A percentile compares a stretch with the other conserved stretches of the same genome.
phyloP scores from a whole-genome alignment of 768 basidiomycete genomes.

The Psilocybe subaeruginosa region DNA sequence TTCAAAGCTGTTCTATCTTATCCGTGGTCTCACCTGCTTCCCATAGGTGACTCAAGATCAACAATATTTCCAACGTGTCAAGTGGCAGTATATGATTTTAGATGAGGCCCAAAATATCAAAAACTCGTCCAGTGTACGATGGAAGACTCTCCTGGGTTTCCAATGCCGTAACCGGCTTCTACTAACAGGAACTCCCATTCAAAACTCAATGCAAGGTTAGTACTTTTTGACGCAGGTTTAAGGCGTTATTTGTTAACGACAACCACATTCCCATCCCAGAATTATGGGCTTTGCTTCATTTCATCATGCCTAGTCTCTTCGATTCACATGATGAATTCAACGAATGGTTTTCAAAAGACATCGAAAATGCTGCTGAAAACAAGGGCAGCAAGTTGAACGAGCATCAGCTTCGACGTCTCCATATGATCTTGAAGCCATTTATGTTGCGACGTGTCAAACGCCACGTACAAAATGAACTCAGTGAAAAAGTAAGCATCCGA shows the following conservation, averaged over 20 bases:
- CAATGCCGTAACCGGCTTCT: slow-evolving; percentile 95
- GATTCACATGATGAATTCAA: slow-evolving; percentile 99
- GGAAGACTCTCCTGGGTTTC: slow-evolving; percentile 96
- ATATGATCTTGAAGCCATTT: slow-evolving; percentile 99
- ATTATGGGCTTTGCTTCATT: slow-evolving; percentile 97
- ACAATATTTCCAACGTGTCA: slow-evolving; percentile 95
- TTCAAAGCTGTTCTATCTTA: slow-evolving; percentile 15
- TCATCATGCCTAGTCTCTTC: slow-evolving; percentile 99
- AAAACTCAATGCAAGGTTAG: slow-evolving; percentile 98
- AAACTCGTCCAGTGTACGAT: slow-evolving; percentile 92
- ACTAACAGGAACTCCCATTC: slow-evolving; percentile 96
- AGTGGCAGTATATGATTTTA: slow-evolving; percentile 99
- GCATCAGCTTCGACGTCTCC: slow-evolving; percentile 90
- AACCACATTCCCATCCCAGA: slow-evolving; percentile 49
- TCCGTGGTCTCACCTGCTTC: neutral
- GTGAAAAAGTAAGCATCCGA: slow-evolving; percentile 77
- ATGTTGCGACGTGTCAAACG: slow-evolving; percentile 97
- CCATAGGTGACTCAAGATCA: slow-evolving; percentile 90
- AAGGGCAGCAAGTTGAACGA: slow-evolving; percentile 92
- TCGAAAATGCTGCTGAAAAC: slow-evolving; percentile 92
- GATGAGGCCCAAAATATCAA: slow-evolving; percentile 99
- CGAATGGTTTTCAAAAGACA: slow-evolving; percentile 99
- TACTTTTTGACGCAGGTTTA: neutral
- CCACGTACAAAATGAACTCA: slow-evolving; percentile 99
- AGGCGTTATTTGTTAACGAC: slow-evolving; percentile 1